Evolutionary conservation across 768 basidiomycete genomes (phyloP).

Genomic region (Pleurotus platypus): DNA sequence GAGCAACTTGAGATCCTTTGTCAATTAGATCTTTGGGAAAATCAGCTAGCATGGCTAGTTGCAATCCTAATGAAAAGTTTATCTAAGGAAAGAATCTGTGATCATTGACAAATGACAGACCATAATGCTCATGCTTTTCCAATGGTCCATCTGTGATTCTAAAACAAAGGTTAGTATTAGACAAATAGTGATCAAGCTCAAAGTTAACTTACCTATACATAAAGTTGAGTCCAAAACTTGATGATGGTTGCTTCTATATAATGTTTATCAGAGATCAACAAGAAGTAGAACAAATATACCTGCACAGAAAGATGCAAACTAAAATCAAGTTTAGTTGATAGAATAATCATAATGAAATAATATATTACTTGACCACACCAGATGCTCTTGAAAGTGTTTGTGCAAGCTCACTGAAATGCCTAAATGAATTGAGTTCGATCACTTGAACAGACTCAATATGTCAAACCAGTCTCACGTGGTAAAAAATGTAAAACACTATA

Average conservation of each 20-base stretch:
- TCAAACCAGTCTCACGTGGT: constrained; percentile 57
- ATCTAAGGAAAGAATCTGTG: neutral
- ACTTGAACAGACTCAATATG: neutral
- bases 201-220: constrained; percentile 60
- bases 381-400: constrained; percentile 75
- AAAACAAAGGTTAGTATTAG: neutral
- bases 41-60: constrained; percentile 85
- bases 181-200: too few species aligned
- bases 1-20: constrained; percentile 61
- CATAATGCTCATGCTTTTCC: constrained; percentile 68
- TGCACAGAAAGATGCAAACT: constrained; percentile 85
- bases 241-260: constrained; percentile 48
- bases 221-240: constrained; percentile 68
- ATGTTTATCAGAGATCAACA: neutral
- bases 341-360: neutral
- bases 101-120: constrained; percentile 33
- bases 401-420: constrained; percentile 80
- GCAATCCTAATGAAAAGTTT: constrained; percentile 57
- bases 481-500: constrained; percentile 84
- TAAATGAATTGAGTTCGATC: constrained; percentile 18
- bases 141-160: constrained; percentile 76
- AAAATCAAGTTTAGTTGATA: neutral
- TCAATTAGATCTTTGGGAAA: constrained; percentile 68
- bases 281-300: constrained; percentile 31
- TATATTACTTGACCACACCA: constrained; percentile 71